A percentile compares a stretch with the other conserved stretches of the same genome.
phyloP scores from a whole-genome alignment of 2,329 filamentous ascomycete species.

The Alternaria ethzedia region DNA sequence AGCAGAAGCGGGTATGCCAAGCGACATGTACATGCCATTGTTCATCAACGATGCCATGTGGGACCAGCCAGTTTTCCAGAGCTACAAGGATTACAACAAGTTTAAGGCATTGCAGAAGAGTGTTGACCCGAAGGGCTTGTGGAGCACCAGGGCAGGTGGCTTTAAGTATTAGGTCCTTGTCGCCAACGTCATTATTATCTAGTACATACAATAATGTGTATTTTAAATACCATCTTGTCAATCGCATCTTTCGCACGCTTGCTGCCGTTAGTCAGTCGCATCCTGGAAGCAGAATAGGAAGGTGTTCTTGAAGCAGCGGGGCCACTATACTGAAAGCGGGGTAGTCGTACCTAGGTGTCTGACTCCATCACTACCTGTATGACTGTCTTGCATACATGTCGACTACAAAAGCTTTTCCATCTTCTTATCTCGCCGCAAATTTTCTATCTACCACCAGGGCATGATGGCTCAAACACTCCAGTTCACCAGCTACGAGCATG shows the following conservation, averaged over 20 bases:
- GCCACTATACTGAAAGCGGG: slow-evolving; percentile 14
- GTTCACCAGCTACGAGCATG: slow-evolving; percentile 38
- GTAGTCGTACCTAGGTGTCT: slow-evolving; percentile 9
- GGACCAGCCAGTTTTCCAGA: slow-evolving; percentile 28
- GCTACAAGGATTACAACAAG: slow-evolving; percentile 25
- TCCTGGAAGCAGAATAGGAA: slow-evolving; percentile 1
- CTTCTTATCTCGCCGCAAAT: not conserved
- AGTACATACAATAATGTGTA: not conserved
- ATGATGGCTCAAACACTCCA: slow-evolving; percentile 21
- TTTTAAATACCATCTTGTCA: not conserved
- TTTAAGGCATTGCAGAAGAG: slow-evolving; percentile 29
- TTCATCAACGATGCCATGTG: slow-evolving; percentile 34
- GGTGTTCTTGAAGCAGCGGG: slow-evolving; percentile 11
- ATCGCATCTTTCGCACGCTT: not conserved
- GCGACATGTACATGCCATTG: slow-evolving; percentile 24
- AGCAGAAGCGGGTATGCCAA: slow-evolving; percentile 26
- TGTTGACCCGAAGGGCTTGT: slow-evolving; percentile 29
- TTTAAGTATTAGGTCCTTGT: slow-evolving; percentile 23
- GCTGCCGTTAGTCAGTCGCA: not conserved
- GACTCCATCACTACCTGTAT: not conserved
- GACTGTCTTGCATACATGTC: not conserved
- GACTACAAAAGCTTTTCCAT: not conserved
- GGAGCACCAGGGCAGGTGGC: slow-evolving; percentile 26
- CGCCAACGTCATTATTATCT: not conserved
- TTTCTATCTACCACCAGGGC: not conserved